Evolutionary conservation across 805 yeast genomes (phyloP), one percentile per base, ranked within the genome.

Genomic region (Saccharomycopsis selenospora): DNA sequence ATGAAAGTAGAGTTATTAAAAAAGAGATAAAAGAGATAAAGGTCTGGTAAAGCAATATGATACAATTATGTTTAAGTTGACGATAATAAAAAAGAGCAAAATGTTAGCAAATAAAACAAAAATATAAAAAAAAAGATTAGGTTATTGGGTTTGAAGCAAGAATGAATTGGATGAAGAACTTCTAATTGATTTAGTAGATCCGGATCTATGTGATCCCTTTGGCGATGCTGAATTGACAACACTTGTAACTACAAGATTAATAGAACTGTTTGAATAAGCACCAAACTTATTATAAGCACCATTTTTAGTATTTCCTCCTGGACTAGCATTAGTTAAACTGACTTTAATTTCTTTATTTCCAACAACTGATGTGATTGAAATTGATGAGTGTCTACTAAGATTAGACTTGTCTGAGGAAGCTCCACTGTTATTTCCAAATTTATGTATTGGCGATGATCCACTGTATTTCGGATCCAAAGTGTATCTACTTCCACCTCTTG

Each of bases 341-440:
- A 50, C 48, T 17, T 29, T 43, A 28, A 47, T 30, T 27, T 50
- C 54, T n/a, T 44, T 50, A n/a, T 30, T 29, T 4, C 46, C 54
- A 38, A 48, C 40, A 6, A 42, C 33, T 4, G 54, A 50, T 26
- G 48, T 43, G n/a, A 50, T 20, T 4, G 54, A 50, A 3, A 50
- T 26, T 3, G 51, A 48, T 14, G 38, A 33, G 5, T 14, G 38
- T 33, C 38, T 33, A 14, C 38, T 33, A 20, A 33, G 38, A 33
- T 33, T 33, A 17, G 38, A 33, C 38, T 33, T 33, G 38, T 33
- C 38, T 6, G 38, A 33, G 38, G 38, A 33, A 14, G 38, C 38
- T 7, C 38, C 38, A 14, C 38, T 33, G 38, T 33, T 17, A 20
- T 20, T 33, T 7, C 38, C 38, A 20, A 17, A 20, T 20, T 33